Evolutionary conservation across 2,329 filamentous ascomycete genomes (phyloP), one percentile per base, ranked within the genome.

Genomic region (Fusarium neocosmosporiellum): DNA sequence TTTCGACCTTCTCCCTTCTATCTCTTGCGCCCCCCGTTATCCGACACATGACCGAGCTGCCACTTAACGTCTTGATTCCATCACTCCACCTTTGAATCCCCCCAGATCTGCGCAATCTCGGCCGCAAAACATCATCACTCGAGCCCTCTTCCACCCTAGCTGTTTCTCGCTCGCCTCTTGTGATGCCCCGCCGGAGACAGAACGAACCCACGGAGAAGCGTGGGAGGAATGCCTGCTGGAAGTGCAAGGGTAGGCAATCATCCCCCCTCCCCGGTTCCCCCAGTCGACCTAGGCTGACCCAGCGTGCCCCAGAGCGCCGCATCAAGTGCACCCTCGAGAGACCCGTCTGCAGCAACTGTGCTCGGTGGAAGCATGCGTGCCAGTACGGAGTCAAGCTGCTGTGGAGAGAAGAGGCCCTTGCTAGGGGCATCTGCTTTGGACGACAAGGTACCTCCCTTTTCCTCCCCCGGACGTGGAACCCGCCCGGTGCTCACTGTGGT

Each of bases 321-420:
- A 48, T 65, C 34, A 53, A 53, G 36, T 65, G 63, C 31, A 61
- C 34, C 22, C 34, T 61, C 9, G 63, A 65, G 46, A 61, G 43
- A 22, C 63, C 63, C n/a, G 37, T 55, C 57, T 65, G 63, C 33
- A 48, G 57, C 48, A 65, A 61, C 34, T 65, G 63, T 33, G 57
- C 46, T 29, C 57, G 63, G 6, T 41, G 31, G 27, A 33, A 55
- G 27, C 63, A 65, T 31, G 22, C 14, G n/a, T 65, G 63, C 57
- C 43, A 61, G 46, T 65, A 65, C 7, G 63, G 63, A 24, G 14
- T 65, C 11, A 65, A 65, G 63, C 36, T 65, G 10, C 7, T 61
- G 63, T 65, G 63, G 63, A 65, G 63, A 55, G 63, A 65, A 39
- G 63, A 65, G 57, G 63, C 63, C 36, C 46, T 66, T 27, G 63